phyloP scores from a whole-genome alignment of 2,329 filamentous ascomycete genomes.

The Trichoderma sp. region DNA sequence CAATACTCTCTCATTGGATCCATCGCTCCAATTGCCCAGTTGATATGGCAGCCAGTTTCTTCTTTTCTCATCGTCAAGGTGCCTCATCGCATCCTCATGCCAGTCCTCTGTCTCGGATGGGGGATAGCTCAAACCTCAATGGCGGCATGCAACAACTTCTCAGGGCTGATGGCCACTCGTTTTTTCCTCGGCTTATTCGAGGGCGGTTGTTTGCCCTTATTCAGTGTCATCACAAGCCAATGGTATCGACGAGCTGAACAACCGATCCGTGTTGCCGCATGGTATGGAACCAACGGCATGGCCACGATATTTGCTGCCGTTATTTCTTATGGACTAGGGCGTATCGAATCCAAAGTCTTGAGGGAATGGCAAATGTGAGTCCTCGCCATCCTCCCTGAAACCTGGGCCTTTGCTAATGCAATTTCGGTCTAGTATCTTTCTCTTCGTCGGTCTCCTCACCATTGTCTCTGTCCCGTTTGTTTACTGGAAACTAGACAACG shows the following conservation, averaged over 20 bases:
- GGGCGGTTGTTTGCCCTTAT: conserved; percentile 49
- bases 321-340: conserved; percentile 55
- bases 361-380: conserved; percentile 27
- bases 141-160: conserved; percentile 47
- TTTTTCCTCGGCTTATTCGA: conserved; percentile 49
- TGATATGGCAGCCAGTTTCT: conserved; percentile 59
- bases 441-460: conserved; percentile 60
- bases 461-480: conserved; percentile 55
- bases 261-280: conserved; percentile 60
- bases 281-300: conserved; percentile 61
- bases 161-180: conserved; percentile 46
- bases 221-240: conserved; percentile 46
- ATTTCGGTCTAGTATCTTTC: conserved; percentile 41
- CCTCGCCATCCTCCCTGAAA: too few species aligned
- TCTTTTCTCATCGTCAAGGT: conserved; percentile 59
- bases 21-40: conserved; percentile 57
- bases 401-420: background rate
- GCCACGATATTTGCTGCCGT: conserved; percentile 56
- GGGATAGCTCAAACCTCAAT: conserved; percentile 43
- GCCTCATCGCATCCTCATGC: conserved; percentile 57
- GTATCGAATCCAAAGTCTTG: conserved; percentile 39
- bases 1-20: conserved; percentile 57
- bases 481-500: conserved; percentile 59
- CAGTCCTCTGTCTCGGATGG: conserved; percentile 45
- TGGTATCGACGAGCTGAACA: conserved; percentile 55